These are phyloP conservation scores for Trypanosoma caninum DNA, from an alignment of 208 protist genomes.

Conservation along the genomic window DNA sequence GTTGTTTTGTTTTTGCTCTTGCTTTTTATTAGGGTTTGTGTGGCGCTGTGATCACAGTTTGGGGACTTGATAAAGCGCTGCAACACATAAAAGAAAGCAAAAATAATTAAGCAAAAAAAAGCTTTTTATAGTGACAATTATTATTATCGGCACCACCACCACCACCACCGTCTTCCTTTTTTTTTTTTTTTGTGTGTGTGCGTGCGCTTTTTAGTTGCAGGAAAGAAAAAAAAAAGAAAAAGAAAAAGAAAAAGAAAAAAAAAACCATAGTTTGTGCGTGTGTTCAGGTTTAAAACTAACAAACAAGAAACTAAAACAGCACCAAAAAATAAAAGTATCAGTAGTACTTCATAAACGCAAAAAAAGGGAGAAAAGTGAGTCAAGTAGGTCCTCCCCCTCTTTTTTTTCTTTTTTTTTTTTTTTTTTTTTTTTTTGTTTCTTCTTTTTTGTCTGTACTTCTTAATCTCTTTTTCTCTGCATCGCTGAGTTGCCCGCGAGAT, in stretches of 20 bases:
- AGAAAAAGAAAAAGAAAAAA: conserved; percentile 9
- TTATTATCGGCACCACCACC: too few species aligned
- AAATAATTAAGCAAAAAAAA: neutral
- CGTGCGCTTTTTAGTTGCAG: too few species aligned
- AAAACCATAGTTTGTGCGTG: too few species aligned
- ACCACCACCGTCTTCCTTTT: too few species aligned
- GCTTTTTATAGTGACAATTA: too few species aligned
- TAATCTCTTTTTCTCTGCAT: neutral
- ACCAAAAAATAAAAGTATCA: too few species aligned
- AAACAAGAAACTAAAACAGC: neutral
- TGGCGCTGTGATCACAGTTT: conserved; percentile 6
- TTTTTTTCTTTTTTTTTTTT: neutral
- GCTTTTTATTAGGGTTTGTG: neutral
- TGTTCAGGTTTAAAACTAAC: too few species aligned
- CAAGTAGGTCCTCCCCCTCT: too few species aligned
- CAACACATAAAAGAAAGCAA: conserved; percentile 9
- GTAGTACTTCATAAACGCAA: too few species aligned
- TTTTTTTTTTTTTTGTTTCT: conserved; percentile 3
- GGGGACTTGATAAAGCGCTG: conserved; percentile 6
- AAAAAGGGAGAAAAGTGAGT: too few species aligned
- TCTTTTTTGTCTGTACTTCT: neutral
- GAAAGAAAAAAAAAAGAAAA: conserved; percentile 1
- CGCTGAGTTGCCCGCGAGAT: neutral
- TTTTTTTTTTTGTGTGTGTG: too few species aligned
- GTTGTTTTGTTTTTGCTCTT: conserved; percentile 22